Evolutionary conservation across 306 rosid species (phyloP), one percentile per base, ranked within the genome.

Genomic region (Acacia melanoxylon): DNA sequence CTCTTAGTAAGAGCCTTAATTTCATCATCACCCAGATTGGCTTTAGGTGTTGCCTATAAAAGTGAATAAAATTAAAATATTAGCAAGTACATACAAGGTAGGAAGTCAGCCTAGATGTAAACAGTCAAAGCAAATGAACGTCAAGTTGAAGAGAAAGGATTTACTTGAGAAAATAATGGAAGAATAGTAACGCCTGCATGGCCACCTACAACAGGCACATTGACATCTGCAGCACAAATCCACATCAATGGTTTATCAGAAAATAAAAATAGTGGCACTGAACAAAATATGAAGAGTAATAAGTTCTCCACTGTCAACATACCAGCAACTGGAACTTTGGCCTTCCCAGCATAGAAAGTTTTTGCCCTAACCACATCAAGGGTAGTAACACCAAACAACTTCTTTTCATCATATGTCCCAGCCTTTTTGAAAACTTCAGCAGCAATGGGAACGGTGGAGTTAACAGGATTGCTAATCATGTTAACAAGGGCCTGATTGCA

Each of bases 391-490:
- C 99, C 99, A 73, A 96, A 96, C 93, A 96, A 77, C 85, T 61
- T 96, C 89, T 81, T 96, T 85, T 90, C 99, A 25, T 96, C 91
- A 15, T 83, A 96, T 4, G 93, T 90, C 13, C 98, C 98, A 0
- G 97, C 98, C 83, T 93, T 96, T 96, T 93, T 93, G 94, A 96
- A 92, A 84, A 96, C 85, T 90, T 96, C 99, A 6, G 99, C 91
- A 54, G 99, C 99, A 83, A 96, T 96, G 10, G 99, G 99, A 25
- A 96, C 99, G 0, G 98, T 96, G n/a, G 99, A 96, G 91, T 96
- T 96, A 76, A 96, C 99, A 24, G 99, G 99, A 83, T 96, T 96
- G 87, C 99, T 96, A 31, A 96, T 96, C 99, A 96, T 91, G 73
- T 93, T 96, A 67, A 96, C 90, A 74, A 96, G 89, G 74, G 99